A percentile compares a stretch with the other conserved stretches of the same genome.
Conservation (phyloP, 1,284 basidiomycete species). For the Coniferiporia sulphurascens region DNA sequence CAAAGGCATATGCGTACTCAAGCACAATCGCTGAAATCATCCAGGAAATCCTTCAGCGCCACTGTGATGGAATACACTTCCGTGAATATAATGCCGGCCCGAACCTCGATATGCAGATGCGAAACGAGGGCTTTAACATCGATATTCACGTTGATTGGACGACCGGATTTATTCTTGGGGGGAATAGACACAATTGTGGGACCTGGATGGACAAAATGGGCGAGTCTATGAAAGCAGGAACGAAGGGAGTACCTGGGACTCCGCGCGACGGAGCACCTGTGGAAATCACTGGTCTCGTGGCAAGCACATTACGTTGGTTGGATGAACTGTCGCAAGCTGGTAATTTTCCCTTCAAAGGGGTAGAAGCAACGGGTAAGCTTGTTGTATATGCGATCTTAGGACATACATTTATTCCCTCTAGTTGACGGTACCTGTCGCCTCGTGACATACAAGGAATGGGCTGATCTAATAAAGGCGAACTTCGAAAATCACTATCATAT, state of each 20-base stretch:
- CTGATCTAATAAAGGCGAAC: slow-evolving; percentile 73
- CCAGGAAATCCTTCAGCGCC: slow-evolving; percentile 94
- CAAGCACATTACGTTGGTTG: slow-evolving; percentile 91
- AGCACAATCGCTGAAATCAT: slow-evolving; percentile 89
- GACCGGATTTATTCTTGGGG: slow-evolving; percentile 88
- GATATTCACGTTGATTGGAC: slow-evolving; percentile 92
- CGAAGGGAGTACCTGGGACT: slow-evolving; percentile 91
- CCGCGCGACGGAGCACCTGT: slow-evolving; percentile 94
- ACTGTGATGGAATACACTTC: slow-evolving; percentile 90
- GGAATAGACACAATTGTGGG: slow-evolving; percentile 80
- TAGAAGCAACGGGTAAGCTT: slow-evolving; percentile 71
- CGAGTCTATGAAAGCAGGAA: slow-evolving; percentile 85
- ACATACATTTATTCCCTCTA: slow-evolving; percentile 27
- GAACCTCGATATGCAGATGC: slow-evolving; percentile 95
- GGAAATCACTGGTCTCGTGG: slow-evolving; percentile 91
- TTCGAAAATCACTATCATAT: slow-evolving; percentile 93
- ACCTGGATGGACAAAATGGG: slow-evolving; percentile 99
- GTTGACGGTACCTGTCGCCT: slow-evolving; percentile 69
- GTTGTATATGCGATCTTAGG: neutral
- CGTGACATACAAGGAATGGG: slow-evolving; percentile 91
- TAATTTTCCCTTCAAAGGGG: slow-evolving; percentile 88
- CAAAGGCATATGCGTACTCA: slow-evolving; percentile 75
- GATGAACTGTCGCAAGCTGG: slow-evolving; percentile 59
- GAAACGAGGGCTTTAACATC: slow-evolving; percentile 89
- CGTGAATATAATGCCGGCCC: slow-evolving; percentile 95